Evolutionary conservation across 257 asterid genomes (phyloP), one percentile per base, ranked within the genome.

Genomic region (Solanum clarkiae): DNA sequence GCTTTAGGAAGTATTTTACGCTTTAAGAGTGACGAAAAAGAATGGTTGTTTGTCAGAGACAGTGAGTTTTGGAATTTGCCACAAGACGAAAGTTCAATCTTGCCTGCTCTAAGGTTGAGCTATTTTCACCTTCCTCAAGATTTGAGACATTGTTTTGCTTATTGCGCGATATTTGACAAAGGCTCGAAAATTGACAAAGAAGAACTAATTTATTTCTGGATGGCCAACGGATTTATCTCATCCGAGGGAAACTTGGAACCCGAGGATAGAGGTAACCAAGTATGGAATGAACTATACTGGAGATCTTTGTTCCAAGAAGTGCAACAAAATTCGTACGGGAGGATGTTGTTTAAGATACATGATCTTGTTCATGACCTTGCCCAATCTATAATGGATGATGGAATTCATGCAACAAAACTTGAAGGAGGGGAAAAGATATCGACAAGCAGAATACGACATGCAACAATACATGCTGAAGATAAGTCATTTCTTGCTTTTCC

Each of bases 301-400:
- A 70, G 77, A 81, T 81, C 91, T 29, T 71, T 87, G 7, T 57
- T 89, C 32, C 88, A 89, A 77, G 74, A 59, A 10, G 57, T 5
- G 3, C 44, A 6, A 8, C 70, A 14, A 29, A 17, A 53, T 7
- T 71, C 80, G 5, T 56, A 29, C 10, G 51, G 32, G 45, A 12
- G 15, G 47, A 22, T 26, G 20, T 59, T 2, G 10, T 53, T 86
- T 72, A 66, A 29, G 44, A 86, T 89, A 88, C 92, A 89, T 7
- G 91, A 86, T 69, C 90, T 87, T 15, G 85, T 89, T 40, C 91
- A 87, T 36, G 91, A 89, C 88, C 88, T 89, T 12, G 91, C 91
- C 42, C 83, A 72, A n/a, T 87, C 90, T 55, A 36, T 89, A 57
- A 74, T 81, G 88, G 84, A 82, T 59, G 84, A 63, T 9, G 81